Percentiles rank a stretch among this genome's conserved stretches.
Evolutionary conservation across 2,329 filamentous ascomycete genomes (phyloP).

Genomic region (Alternaria ventricosa): DNA sequence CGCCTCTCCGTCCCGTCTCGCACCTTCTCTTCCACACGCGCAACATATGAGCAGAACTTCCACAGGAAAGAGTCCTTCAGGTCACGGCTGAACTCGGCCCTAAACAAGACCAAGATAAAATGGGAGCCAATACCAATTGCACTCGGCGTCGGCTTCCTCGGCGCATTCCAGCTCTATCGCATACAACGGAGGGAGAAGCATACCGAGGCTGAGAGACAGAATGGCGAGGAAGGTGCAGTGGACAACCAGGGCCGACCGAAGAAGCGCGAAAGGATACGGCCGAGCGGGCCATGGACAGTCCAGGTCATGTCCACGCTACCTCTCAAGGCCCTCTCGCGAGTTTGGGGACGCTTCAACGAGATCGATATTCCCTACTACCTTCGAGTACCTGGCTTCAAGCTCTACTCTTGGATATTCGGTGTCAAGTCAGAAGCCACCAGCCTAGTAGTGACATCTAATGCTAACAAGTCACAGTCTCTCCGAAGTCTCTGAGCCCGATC

Average conservation of each 20-base stretch:
- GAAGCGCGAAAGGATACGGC: slow-evolving; percentile 70
- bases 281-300: slow-evolving; percentile 90
- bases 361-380: slow-evolving; percentile 86
- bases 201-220: slow-evolving; percentile 47
- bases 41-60: slow-evolving; percentile 50
- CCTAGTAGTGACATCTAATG: slow-evolving; percentile 22
- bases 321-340: slow-evolving; percentile 83
- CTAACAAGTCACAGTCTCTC: slow-evolving; percentile 64
- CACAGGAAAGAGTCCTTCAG: slow-evolving; percentile 61
- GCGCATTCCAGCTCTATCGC: slow-evolving; percentile 83
- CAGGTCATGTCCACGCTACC: slow-evolving; percentile 93
- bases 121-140: slow-evolving; percentile 93
- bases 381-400: slow-evolving; percentile 85
- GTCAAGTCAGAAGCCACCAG: slow-evolving; percentile 63
- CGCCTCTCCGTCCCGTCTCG: slow-evolving; percentile 33
- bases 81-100: slow-evolving; percentile 63
- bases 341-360: slow-evolving; percentile 94
- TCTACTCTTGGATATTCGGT: slow-evolving; percentile 91
- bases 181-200: slow-evolving; percentile 62
- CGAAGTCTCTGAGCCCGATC: slow-evolving; percentile 86
- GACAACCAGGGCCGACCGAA: slow-evolving; percentile 54
- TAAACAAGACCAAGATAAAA: slow-evolving; percentile 71
- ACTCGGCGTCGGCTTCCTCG: slow-evolving; percentile 83
- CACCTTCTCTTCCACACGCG: slow-evolving; percentile 49
- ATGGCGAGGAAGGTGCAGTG: slow-evolving; percentile 55